These are phyloP conservation scores for Akanthomyces lecanii DNA, from an alignment of 2,329 filamentous ascomycete species.

Conservation along the genomic window DNA sequence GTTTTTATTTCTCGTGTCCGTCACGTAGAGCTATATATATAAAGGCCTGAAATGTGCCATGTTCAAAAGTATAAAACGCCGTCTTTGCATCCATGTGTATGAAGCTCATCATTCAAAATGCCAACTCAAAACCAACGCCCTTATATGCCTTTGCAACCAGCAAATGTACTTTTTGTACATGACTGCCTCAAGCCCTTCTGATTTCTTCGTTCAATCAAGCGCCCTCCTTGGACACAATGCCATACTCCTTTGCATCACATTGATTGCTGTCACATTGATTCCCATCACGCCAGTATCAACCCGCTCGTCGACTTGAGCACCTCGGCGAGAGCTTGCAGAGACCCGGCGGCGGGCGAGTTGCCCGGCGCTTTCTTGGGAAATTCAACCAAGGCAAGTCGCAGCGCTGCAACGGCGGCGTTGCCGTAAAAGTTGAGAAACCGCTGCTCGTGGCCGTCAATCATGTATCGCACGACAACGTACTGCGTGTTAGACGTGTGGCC, in stretches of 20 bases:
- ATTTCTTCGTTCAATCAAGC: background rate
- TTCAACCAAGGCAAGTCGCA: slow-evolving; percentile 68
- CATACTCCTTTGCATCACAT: background rate
- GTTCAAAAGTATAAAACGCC: slow-evolving; percentile 5
- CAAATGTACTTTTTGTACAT: background rate
- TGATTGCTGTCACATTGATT: slow-evolving; percentile 19
- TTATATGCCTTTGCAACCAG: background rate
- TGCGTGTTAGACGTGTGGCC: slow-evolving; percentile 68
- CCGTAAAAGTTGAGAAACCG: slow-evolving; percentile 81
- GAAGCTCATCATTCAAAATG: background rate
- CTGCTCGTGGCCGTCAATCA: slow-evolving; percentile 68
- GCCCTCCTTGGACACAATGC: background rate
- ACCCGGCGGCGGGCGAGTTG: slow-evolving; percentile 46
- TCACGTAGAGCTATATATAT: background rate
- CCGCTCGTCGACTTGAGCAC: slow-evolving; percentile 49
- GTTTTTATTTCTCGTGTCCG: background rate
- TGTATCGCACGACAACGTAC: slow-evolving; percentile 62
- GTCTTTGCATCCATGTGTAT: background rate
- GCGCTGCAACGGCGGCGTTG: slow-evolving; percentile 64
- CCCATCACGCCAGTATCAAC: slow-evolving; percentile 37
- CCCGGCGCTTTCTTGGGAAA: slow-evolving; percentile 56
- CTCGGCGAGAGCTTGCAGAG: slow-evolving; percentile 50
- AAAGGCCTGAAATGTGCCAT: background rate
- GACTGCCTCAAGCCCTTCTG: background rate
- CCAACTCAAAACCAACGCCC: background rate